phyloP scores from a whole-genome alignment of 164 flowering plant genomes.

The Annona squamosa region DNA sequence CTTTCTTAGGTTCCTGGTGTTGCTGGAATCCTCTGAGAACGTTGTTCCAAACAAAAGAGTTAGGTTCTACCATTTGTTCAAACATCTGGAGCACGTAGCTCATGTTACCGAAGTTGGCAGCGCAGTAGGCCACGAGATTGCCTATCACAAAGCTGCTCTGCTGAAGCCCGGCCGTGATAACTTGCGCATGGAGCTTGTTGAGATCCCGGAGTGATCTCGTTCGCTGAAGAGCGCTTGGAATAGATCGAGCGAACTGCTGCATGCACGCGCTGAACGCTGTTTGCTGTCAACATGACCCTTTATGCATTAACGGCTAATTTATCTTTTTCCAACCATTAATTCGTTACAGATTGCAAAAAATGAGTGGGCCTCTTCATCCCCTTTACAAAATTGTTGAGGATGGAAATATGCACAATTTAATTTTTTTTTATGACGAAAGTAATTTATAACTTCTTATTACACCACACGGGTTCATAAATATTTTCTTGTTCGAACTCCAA shows the following conservation, averaged over 20 bases:
- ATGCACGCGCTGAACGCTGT: too few relatives aligned
- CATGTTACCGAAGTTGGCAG: conserved; percentile 15
- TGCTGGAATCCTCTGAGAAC: conserved; percentile 25
- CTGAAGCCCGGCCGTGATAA: conserved; percentile 20
- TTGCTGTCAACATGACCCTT: too few relatives aligned
- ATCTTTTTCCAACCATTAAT: too few relatives aligned
- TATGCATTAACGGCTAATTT: too few relatives aligned
- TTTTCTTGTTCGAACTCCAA: too few relatives aligned
- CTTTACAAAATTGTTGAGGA: too few relatives aligned
- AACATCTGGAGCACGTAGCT: conserved; percentile 23
- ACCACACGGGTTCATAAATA: too few relatives aligned
- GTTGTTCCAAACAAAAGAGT: conserved; percentile 30
- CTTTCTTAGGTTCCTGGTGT: conserved; percentile 17
- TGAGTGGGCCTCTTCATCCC: too few relatives aligned
- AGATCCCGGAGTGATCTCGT: conserved; percentile 11
- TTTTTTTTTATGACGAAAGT: too few relatives aligned
- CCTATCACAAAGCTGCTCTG: conserved; percentile 24
- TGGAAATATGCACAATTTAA: too few relatives aligned
- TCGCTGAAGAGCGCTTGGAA: conserved; percentile 9
- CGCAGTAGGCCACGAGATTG: conserved; percentile 22
- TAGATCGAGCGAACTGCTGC: conserved; percentile 11
- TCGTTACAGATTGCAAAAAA: too few relatives aligned
- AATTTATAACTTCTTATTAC: too few relatives aligned
- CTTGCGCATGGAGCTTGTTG: conserved; percentile 14
- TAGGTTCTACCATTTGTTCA: conserved; percentile 25